Base-by-base conservation (phyloP, 371 early-diverging fungal genomes). In the Basidiobolus heterosporus region DNA sequence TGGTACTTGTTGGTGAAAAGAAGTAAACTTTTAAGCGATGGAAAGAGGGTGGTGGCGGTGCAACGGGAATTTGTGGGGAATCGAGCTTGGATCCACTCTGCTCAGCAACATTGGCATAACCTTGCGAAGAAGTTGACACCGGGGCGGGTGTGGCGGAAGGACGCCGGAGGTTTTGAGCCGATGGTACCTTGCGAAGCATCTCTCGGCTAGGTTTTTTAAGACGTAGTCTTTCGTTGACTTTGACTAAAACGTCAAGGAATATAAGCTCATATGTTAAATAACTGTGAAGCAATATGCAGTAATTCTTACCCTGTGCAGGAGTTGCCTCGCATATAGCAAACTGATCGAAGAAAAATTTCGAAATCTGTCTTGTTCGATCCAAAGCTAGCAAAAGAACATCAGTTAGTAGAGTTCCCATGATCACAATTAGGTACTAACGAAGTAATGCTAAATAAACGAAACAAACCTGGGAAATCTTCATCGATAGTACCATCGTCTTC, bases 401-500 rank as follows among this genome's bases (percentile, higher is more conserved):
- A 17, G 30, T 30, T 36, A 15, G 24, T 22, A 22, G 19, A 52
- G 20, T 38, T 21, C 22, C 36, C 37, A 24, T 9, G 37, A n/a
- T 16, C 36, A 19, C 16, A 3, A 41, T 24, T 30, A 14, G n/a
- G 11, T 22, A 23, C 21, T 30, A 24, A 35, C 2, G 42, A 17
- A 30, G n/a, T 14, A 46, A 42, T 23, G 14, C 16, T 21, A 2
- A 52, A 11, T 15, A 14, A 47, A 15, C 9, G 21, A 14, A 13
- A 46, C 40, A 51, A 69, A 85, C 86, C 91, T 37, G 95, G 95
- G 54, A 96, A 78, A 61, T 92, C 94, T 36, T 92, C 92, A 55
- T 96, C 97, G 44, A 94, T 81, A 36, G 75, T 77, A 14, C 95
- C 95, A 67, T 90, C 91, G 46, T 91, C 92, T 56, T 91, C 95